These are phyloP conservation scores for Ceratobasidium sp. DNA, from an alignment of 1,284 basidiomycete species.

Conservation along the genomic window DNA sequence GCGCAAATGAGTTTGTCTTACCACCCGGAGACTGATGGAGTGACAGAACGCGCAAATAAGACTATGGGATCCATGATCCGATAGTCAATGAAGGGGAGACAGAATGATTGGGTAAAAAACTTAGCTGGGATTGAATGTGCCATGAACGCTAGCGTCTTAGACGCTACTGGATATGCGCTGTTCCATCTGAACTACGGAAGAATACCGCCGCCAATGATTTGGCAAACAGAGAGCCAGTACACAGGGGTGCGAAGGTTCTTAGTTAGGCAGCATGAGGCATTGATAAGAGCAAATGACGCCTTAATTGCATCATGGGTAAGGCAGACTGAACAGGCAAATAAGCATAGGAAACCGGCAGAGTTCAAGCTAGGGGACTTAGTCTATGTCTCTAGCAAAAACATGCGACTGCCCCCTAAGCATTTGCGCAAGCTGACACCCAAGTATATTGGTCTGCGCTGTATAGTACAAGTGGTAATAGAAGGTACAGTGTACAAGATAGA, in stretches of 20 bases:
- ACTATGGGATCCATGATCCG: conserved; percentile 58
- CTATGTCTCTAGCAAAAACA: conserved; percentile 52
- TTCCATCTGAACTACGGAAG: conserved; percentile 54
- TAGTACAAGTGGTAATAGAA: conserved; percentile 47
- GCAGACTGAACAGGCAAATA: conserved; percentile 51
- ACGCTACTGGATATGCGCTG: conserved; percentile 52
- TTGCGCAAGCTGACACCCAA: conserved; percentile 51
- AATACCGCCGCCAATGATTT: conserved; percentile 51
- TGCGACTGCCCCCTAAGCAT: conserved; percentile 50
- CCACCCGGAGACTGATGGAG: conserved; percentile 48
- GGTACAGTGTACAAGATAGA: conserved; percentile 51
- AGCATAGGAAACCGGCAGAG: conserved; percentile 36
- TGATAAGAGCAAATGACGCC: conserved; percentile 53
- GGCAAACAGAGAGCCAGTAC: conserved; percentile 48
- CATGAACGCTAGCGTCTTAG: conserved; percentile 50
- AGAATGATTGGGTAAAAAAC: conserved; percentile 57
- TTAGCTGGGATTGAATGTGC: conserved; percentile 57
- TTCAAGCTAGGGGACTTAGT: conserved; percentile 46
- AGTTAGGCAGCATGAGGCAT: conserved; percentile 47
- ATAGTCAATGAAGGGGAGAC: conserved; percentile 51
- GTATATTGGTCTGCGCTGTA: conserved; percentile 53
- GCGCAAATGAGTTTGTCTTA: conserved; percentile 49
- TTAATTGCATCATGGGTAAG: conserved; percentile 52
- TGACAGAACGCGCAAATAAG: conserved; percentile 52
- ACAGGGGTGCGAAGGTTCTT: conserved; percentile 51